phyloP scores from a whole-genome alignment of 1,139 yeast species.

The Yamadazyma diddensiae region DNA sequence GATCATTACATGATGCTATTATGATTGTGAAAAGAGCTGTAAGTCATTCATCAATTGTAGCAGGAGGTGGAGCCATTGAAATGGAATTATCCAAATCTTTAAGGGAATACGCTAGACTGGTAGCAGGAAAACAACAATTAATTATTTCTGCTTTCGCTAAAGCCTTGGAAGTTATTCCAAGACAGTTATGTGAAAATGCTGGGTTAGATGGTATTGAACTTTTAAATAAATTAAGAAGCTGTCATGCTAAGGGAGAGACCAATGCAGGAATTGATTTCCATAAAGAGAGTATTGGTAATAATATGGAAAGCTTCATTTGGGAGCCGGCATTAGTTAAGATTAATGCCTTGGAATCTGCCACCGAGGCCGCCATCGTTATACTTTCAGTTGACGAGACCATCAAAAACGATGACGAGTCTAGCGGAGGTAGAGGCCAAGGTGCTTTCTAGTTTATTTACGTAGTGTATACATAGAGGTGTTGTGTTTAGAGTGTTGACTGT shows the following conservation, averaged over 20 bases:
- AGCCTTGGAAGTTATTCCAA: slow-evolving; percentile 93
- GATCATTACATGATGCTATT: slow-evolving; percentile 96
- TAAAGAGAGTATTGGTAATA: slow-evolving; percentile 78
- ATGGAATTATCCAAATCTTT: slow-evolving; percentile 92
- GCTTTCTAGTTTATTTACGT: slow-evolving; percentile 23
- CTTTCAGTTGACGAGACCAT: slow-evolving; percentile 95
- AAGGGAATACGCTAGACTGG: slow-evolving; percentile 80
- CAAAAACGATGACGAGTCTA: slow-evolving; percentile 64
- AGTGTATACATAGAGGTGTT: too few relatives aligned
- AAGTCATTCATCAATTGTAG: slow-evolving; percentile 81
- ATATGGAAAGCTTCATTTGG: slow-evolving; percentile 88
- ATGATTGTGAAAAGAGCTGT: slow-evolving; percentile 97
- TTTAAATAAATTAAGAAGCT: slow-evolving; percentile 84
- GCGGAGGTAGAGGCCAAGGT: slow-evolving; percentile 68
- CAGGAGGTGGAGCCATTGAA: slow-evolving; percentile 99
- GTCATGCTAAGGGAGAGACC: slow-evolving; percentile 87
- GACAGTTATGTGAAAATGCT: slow-evolving; percentile 96
- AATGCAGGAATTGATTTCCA: slow-evolving; percentile 95
- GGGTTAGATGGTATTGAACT: slow-evolving; percentile 96
- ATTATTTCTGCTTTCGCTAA: slow-evolving; percentile 90
- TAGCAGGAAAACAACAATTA: slow-evolving; percentile 94
- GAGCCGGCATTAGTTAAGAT: slow-evolving; percentile 94
- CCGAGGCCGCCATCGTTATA: slow-evolving; percentile 95
- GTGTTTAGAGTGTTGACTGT: too few relatives aligned
- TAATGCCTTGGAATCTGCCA: slow-evolving; percentile 92